Evolutionary conservation across 192 early-diverging fungal species (phyloP).

Genomic region (Linnemannia schmuckeri): DNA sequence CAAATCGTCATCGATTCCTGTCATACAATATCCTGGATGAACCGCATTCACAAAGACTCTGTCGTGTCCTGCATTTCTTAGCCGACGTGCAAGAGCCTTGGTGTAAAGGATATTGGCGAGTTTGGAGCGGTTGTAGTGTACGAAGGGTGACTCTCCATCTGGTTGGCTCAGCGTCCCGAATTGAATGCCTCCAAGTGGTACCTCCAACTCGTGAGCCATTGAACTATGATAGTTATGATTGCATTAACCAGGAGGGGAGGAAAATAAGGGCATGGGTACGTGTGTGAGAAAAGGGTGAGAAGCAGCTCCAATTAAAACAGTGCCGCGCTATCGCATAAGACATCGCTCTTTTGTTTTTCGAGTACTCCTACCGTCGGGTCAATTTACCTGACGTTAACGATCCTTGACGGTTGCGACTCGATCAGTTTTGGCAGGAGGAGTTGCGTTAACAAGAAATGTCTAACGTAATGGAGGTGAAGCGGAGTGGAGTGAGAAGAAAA

Average conservation of each 20-base stretch:
- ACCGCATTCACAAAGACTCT: constrained; percentile 59
- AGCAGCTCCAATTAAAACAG: background rate
- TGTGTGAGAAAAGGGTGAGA: background rate
- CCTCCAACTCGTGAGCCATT: constrained; percentile 31
- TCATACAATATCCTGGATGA: constrained; percentile 59
- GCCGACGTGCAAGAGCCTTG: constrained; percentile 56
- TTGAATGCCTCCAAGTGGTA: constrained; percentile 54
- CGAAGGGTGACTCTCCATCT: constrained; percentile 38
- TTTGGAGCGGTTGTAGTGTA: constrained; percentile 66
- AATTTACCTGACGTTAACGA: constrained; percentile 63
- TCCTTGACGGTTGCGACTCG: constrained; percentile 60
- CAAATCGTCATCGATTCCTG: constrained; percentile 23
- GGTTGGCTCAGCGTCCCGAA: constrained; percentile 57
- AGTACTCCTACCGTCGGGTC: background rate
- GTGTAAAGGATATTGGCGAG: constrained; percentile 69
- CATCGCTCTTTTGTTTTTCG: background rate
- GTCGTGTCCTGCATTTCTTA: constrained; percentile 38
- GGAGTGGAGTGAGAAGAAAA: background rate
- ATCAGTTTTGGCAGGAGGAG: constrained; percentile 56
- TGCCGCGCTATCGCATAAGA: background rate
- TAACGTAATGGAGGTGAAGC: background rate
- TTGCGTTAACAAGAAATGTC: constrained; percentile 57
- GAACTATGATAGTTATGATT: constrained; percentile 34
- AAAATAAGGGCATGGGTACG: background rate
- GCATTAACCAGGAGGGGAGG: constrained; percentile 1